Evolutionary conservation across 129 eudicot species (phyloP).

Genomic region (Saussurea involucrata): DNA sequence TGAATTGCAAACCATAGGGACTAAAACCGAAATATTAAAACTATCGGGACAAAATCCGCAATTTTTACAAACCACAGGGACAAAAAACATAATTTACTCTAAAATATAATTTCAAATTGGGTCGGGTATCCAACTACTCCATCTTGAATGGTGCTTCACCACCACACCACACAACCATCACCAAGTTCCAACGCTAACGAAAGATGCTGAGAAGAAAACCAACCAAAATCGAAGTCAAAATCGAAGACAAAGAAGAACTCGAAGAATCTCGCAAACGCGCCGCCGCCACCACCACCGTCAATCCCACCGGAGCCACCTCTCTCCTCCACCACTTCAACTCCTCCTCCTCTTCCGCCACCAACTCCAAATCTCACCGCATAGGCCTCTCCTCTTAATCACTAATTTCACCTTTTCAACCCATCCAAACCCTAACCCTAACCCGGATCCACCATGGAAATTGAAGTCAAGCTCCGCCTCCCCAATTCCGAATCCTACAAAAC

Average conservation of each 20-base stretch:
- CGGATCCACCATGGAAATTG: constrained; percentile 58
- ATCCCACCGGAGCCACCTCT: constrained; percentile 46
- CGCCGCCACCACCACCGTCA: constrained; percentile 37
- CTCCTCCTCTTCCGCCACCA: constrained; percentile 36
- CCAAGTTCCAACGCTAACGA: not conserved
- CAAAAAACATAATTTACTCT: too few species aligned
- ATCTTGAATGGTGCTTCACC: not conserved
- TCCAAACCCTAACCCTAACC: constrained; percentile 11
- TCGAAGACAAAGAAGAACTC: constrained; percentile 85
- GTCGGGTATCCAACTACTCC: not conserved
- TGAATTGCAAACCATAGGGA: too few species aligned
- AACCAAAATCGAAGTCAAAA: constrained; percentile 58
- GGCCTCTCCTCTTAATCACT: constrained; percentile 48
- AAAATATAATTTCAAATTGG: not conserved
- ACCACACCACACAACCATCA: not conserved
- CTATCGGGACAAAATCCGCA: too few species aligned
- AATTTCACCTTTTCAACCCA: not conserved
- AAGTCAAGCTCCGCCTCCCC: constrained; percentile 69
- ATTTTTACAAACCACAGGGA: too few species aligned
- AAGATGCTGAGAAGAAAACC: constrained; percentile 70
- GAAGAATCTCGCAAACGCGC: constrained; percentile 60
- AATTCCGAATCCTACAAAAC: constrained; percentile 40
- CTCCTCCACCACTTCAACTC: constrained; percentile 70
- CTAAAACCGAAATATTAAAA: too few species aligned
- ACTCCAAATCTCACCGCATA: constrained; percentile 72